Evolutionary conservation across 2,329 filamentous ascomycete species (phyloP), one percentile per base, ranked within the genome.

Genomic region (Trichothecium sympodiale): DNA sequence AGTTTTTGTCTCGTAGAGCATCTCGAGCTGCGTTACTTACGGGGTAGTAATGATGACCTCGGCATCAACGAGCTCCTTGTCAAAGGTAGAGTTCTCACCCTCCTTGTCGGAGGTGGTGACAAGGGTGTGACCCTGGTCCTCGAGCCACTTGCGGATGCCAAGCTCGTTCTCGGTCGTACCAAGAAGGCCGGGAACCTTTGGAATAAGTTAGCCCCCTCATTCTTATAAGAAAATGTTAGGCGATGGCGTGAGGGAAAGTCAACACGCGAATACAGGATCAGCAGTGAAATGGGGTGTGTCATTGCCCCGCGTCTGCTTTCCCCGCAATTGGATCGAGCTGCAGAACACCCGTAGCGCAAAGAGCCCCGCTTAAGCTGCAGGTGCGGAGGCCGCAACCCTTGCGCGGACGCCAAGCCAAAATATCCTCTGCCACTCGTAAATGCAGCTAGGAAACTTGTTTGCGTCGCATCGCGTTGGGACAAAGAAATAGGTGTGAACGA

Each of bases 21-120:
- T n/a, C n/a, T n/a, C n/a, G n/a, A n/a, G n/a, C 8, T 27, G 26
- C 18, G 12, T 31, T 20, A 47, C 71, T 43, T 62, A 94, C 83
- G 91, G 91, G 39, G 91, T 98, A 50, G 91, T 98, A 66, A 98
- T 96, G 74, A 98, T 96, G 64, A 98, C 73, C 65, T 98, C 91
- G 43, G 91, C 87, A 57, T 96, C 91, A 43, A 91, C 87, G 37
- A 98, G 77, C 68, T 98, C 86, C 69, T 88, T 75, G 65, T 96
- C 91, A 40, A 98, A 96, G 48, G 74, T 83, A 42, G 89, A 96
- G 73, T 82, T 75, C 67, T 86, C 83, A 47, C 86, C 83, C 52
- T 98, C 91, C 73, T 98, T 98, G 73, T 95, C 86, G 31, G 88
- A 94, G 46, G 91, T 98, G 53, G 91, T 98, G 50, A 98, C 76